phyloP scores from a whole-genome alignment of 805 yeast species.

The Teunomyces barrocoloradensis region DNA sequence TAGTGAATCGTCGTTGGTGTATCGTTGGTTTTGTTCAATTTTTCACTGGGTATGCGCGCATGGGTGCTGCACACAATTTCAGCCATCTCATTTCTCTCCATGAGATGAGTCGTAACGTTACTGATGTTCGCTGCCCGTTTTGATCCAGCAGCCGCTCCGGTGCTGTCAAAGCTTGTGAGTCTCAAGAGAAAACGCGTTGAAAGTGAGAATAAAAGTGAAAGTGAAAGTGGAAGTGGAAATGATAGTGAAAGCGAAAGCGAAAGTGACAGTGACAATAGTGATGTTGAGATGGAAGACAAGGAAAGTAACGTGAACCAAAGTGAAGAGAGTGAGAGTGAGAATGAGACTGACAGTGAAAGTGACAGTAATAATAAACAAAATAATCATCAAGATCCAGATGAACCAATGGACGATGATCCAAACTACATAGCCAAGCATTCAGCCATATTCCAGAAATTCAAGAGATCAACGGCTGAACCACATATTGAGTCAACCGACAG shows the following conservation, averaged over 20 bases:
- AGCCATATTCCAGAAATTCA: slow-evolving; percentile 18
- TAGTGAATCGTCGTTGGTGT: neutral
- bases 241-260: slow-evolving; percentile 7
- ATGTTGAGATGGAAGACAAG: slow-evolving; percentile 10
- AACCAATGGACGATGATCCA: slow-evolving; percentile 12
- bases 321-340: slow-evolving; percentile 8
- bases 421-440: slow-evolving; percentile 21
- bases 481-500: slow-evolving; percentile 23
- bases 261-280: slow-evolving; percentile 9
- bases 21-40: neutral
- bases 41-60: neutral
- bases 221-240: slow-evolving; percentile 6
- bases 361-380: slow-evolving; percentile 14
- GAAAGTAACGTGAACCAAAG: slow-evolving; percentile 12
- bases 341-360: slow-evolving; percentile 5
- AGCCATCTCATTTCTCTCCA: neutral
- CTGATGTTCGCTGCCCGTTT: slow-evolving; percentile 65
- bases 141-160: slow-evolving; percentile 40
- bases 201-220: neutral
- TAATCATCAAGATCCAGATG: slow-evolving; percentile 3
- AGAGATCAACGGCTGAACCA: slow-evolving; percentile 24
- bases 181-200: slow-evolving; percentile 1
- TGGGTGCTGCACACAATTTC: neutral
- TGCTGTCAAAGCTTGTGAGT: neutral
- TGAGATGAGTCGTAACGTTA: neutral